Evolutionary conservation across 805 yeast species (phyloP).

Genomic region (Candida glaebosa): DNA sequence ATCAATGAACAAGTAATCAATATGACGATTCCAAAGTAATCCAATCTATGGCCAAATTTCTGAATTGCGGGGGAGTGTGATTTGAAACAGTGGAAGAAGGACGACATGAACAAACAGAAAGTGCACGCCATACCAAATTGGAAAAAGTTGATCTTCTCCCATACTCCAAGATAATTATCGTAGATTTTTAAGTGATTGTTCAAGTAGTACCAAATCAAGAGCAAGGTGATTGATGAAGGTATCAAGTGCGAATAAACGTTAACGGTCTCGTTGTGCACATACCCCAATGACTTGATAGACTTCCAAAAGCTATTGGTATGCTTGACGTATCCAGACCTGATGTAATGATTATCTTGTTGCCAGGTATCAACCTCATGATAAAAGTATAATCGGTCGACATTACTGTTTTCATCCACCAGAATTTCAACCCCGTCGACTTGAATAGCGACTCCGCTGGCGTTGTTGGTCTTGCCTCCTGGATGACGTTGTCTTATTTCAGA

Average conservation of each 20-base stretch:
- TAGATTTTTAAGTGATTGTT: conserved; percentile 23
- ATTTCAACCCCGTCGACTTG: neutral
- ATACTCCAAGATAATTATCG: conserved; percentile 20
- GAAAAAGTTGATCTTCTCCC: conserved; percentile 50
- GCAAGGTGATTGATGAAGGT: conserved; percentile 37
- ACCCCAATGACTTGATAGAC: conserved; percentile 48
- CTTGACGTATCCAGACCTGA: conserved; percentile 60
- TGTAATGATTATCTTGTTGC: conserved; percentile 73
- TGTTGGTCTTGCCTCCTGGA: neutral
- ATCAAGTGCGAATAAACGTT: conserved; percentile 67
- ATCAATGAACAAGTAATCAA: conserved; percentile 63
- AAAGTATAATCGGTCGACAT: conserved; percentile 14
- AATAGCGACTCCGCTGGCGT: neutral
- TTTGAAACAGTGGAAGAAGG: conserved; percentile 64
- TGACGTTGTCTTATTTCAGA: conserved; percentile 1
- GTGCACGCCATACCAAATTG: conserved; percentile 58
- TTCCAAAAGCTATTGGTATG: conserved; percentile 46
- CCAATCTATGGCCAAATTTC: conserved; percentile 62
- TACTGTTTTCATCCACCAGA: neutral
- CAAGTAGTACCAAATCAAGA: conserved; percentile 21
- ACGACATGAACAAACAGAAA: conserved; percentile 58
- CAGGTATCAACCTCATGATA: conserved; percentile 65
- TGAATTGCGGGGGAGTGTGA: conserved; percentile 59
- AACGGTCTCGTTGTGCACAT: conserved; percentile 67
- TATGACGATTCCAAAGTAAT: conserved; percentile 71